These are phyloP conservation scores for Colletotrichum tabaci DNA, from an alignment of 2,329 filamentous ascomycete genomes.

Conservation along the genomic window DNA sequence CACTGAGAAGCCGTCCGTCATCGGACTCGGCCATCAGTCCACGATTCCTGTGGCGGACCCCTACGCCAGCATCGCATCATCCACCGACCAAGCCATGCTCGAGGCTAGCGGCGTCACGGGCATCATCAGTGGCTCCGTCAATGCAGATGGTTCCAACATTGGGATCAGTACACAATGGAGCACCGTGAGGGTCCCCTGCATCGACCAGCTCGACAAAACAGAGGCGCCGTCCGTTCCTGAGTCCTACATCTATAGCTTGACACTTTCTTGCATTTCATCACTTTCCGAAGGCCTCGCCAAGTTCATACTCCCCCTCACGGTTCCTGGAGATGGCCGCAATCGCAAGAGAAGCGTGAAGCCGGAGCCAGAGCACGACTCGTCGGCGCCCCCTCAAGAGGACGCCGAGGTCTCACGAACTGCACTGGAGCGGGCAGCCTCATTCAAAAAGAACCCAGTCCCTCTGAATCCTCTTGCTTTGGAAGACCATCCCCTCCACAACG, in stretches of 20 bases:
- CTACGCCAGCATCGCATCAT: constrained; percentile 68
- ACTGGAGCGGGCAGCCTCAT: constrained; percentile 75
- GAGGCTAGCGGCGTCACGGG: constrained; percentile 91
- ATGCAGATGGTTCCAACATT: constrained; percentile 75
- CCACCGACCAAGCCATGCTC: constrained; percentile 87
- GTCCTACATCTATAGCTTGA: constrained; percentile 93
- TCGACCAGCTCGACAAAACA: constrained; percentile 94
- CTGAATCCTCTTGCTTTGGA: constrained; percentile 86
- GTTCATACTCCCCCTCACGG: constrained; percentile 91
- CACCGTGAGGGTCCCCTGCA: constrained; percentile 85
- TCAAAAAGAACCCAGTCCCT: constrained; percentile 82
- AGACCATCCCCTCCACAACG: constrained; percentile 78
- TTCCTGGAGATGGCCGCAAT: constrained; percentile 77
- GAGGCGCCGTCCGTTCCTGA: constrained; percentile 88
- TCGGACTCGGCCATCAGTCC: constrained; percentile 91
- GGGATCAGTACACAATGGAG: constrained; percentile 96
- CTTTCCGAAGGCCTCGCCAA: constrained; percentile 94
- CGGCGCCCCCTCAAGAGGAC: constrained; percentile 56
- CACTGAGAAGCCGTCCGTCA: constrained; percentile 89
- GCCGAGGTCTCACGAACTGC: constrained; percentile 51
- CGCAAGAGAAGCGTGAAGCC: constrained; percentile 65
- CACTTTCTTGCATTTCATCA: constrained; percentile 88
- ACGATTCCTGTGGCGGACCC: constrained; percentile 79
- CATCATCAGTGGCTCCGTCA: constrained; percentile 83
- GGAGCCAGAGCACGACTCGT: constrained; percentile 61